Percentiles rank a stretch among this genome's conserved stretches.
Conservation (phyloP, 1,284 basidiomycete genomes). For the Filobasidium uniguttulatum region DNA sequence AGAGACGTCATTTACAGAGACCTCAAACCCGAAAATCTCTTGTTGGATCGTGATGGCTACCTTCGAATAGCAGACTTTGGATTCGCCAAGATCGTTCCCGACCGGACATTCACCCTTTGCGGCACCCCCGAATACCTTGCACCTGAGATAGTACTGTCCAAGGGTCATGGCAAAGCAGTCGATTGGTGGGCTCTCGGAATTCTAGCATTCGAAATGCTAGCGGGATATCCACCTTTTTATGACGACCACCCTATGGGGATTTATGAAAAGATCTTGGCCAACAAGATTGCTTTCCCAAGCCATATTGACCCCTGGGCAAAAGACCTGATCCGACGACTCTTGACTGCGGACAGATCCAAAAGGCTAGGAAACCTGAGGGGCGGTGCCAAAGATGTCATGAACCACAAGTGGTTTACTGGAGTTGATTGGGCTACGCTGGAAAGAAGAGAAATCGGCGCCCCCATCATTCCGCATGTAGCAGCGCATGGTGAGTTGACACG, state of each 20-base stretch:
- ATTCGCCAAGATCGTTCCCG: slow-evolving; percentile 41
- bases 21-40: slow-evolving; percentile 42
- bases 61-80: slow-evolving; percentile 43
- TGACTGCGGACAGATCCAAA: slow-evolving; percentile 39
- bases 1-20: slow-evolving; percentile 42
- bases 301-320: slow-evolving; percentile 40
- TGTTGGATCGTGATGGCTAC: slow-evolving; percentile 38
- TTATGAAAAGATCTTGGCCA: slow-evolving; percentile 39
- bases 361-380: slow-evolving; percentile 40
- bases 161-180: slow-evolving; percentile 42
- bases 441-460: slow-evolving; percentile 39
- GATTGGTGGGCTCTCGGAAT: slow-evolving; percentile 44
- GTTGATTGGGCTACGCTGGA: slow-evolving; percentile 40
- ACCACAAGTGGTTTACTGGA: slow-evolving; percentile 40
- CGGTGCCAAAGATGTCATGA: slow-evolving; percentile 40
- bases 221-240: slow-evolving; percentile 39
- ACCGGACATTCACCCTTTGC: slow-evolving; percentile 39
- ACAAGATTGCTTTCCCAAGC: slow-evolving; percentile 38
- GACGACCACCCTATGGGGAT: slow-evolving; percentile 38
- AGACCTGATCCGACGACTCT: slow-evolving; percentile 39
- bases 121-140: slow-evolving; percentile 34
- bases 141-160: slow-evolving; percentile 39
- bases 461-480: slow-evolving; percentile 39
- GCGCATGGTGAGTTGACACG: slow-evolving; percentile 33
- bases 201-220: slow-evolving; percentile 41